A percentile compares a stretch with the other conserved stretches of the same genome.
phyloP scores from a whole-genome alignment of 2,329 filamentous ascomycete species.

The Ophiosphaerella narmari region DNA sequence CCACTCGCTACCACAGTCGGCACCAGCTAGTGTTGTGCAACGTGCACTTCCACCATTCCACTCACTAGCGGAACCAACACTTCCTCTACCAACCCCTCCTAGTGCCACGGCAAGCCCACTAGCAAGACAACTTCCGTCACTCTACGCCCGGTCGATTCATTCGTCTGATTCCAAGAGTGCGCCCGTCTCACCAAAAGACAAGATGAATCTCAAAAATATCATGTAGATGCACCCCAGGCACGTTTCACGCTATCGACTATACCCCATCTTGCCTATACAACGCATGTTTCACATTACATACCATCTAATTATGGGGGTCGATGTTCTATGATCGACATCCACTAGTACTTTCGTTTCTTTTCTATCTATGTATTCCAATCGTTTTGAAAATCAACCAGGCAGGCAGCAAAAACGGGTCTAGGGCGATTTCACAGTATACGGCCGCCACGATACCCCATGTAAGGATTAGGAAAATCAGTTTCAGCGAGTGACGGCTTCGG shows the following conservation, averaged over 20 bases:
- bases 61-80: constrained; percentile 38
- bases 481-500: background rate
- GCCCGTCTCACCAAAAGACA: constrained; percentile 40
- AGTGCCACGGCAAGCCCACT: constrained; percentile 31
- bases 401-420: constrained; percentile 13
- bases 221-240: constrained; percentile 29
- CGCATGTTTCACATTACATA: constrained; percentile 12
- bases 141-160: constrained; percentile 27
- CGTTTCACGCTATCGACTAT: constrained; percentile 27
- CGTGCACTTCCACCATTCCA: constrained; percentile 39
- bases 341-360: constrained; percentile 11
- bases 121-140: constrained; percentile 38
- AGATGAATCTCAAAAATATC: constrained; percentile 43
- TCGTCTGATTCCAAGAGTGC: constrained; percentile 32
- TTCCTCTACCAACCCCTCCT: constrained; percentile 28
- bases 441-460: constrained; percentile 19
- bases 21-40: constrained; percentile 29
- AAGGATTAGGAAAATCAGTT: constrained; percentile 7
- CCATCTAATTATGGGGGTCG: constrained; percentile 19
- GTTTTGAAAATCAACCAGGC: constrained; percentile 6
- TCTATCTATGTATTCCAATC: constrained; percentile 6
- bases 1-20: constrained; percentile 36
- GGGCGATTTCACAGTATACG: constrained; percentile 9
- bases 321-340: constrained; percentile 11
- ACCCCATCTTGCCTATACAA: constrained; percentile 26